These are phyloP conservation scores for Cicer cuneatum DNA, from an alignment of 306 rosid species.

Conservation along the genomic window DNA sequence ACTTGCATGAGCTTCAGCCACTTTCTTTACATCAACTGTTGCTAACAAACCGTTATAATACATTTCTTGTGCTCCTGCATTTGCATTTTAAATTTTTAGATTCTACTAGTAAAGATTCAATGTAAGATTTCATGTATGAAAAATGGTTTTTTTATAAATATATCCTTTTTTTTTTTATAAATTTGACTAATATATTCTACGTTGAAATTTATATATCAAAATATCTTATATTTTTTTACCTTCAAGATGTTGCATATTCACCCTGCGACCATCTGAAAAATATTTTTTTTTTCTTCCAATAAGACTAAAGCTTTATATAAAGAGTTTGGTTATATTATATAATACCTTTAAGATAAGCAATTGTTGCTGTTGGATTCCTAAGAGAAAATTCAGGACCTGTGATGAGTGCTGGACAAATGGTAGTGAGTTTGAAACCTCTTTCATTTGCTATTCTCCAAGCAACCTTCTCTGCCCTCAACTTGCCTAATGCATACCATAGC, in stretches of 20 bases:
- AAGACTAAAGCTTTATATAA: too few relatives aligned
- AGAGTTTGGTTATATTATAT: too few relatives aligned
- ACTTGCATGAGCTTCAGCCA: constrained; percentile 71
- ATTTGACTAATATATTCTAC: too few relatives aligned
- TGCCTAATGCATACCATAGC: constrained; percentile 96
- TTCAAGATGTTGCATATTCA: too few relatives aligned
- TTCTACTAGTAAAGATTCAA: not conserved
- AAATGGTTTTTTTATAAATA: too few relatives aligned
- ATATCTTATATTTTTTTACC: too few relatives aligned
- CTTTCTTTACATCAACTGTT: constrained; percentile 57
- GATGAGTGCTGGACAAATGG: constrained; percentile 77
- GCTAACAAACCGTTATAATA: constrained; percentile 69
- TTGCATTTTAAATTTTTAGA: constrained; percentile 25
- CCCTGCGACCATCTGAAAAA: too few relatives aligned
- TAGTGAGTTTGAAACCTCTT: constrained; percentile 64
- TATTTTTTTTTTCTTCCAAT: too few relatives aligned
- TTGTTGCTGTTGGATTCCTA: constrained; percentile 73
- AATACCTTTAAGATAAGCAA: constrained; percentile 90
- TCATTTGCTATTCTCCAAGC: constrained; percentile 86
- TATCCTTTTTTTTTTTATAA: too few relatives aligned
- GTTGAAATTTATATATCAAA: too few relatives aligned
- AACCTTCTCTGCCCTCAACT: constrained; percentile 76
- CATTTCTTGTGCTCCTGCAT: constrained; percentile 75
- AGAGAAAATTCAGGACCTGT: constrained; percentile 67
- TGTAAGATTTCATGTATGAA: not conserved